Percentiles rank a stretch among this genome's conserved stretches.
These are phyloP conservation scores for Thraustochytrium sp. DNA, from an alignment of 352 stramenopile genomes.

Conservation along the genomic window DNA sequence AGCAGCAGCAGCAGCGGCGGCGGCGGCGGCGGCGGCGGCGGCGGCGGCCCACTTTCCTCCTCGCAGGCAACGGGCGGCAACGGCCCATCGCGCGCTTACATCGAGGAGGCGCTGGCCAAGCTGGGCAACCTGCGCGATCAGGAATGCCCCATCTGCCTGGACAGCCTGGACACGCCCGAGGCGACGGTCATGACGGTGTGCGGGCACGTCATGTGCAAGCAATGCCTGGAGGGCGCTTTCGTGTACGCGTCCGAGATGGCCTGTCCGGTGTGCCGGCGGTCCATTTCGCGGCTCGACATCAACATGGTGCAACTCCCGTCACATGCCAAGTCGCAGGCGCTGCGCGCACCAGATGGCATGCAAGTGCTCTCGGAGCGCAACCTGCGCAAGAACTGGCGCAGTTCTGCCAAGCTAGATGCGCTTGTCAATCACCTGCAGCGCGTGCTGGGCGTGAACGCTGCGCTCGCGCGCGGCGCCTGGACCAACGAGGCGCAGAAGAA, in stretches of 20 bases:
- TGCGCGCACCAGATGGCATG: not conserved
- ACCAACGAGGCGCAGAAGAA: not conserved
- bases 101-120: conserved; percentile 40
- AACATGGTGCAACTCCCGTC: not conserved
- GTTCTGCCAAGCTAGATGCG: conserved; percentile 7
- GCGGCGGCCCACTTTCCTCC: no score
- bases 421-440: not conserved
- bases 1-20: not conserved
- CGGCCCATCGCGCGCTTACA: not conserved
- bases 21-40: not conserved
- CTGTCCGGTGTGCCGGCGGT: conserved; percentile 44
- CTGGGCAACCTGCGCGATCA: conserved; percentile 64
- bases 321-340: not conserved
- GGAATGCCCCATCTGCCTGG: conserved; percentile 74
- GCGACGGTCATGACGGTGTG: conserved; percentile 70
- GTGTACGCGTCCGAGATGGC: not conserved
- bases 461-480: not conserved
- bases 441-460: not conserved
- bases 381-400: not conserved
- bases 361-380: not conserved
- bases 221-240: conserved; percentile 62
- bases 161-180: conserved; percentile 65
- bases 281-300: conserved; percentile 33
- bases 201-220: conserved; percentile 69
- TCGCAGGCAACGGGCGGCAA: no score